These are phyloP conservation scores for Fusarium brachygibbosum DNA, from an alignment of 2,329 filamentous ascomycete genomes.

Conservation along the genomic window DNA sequence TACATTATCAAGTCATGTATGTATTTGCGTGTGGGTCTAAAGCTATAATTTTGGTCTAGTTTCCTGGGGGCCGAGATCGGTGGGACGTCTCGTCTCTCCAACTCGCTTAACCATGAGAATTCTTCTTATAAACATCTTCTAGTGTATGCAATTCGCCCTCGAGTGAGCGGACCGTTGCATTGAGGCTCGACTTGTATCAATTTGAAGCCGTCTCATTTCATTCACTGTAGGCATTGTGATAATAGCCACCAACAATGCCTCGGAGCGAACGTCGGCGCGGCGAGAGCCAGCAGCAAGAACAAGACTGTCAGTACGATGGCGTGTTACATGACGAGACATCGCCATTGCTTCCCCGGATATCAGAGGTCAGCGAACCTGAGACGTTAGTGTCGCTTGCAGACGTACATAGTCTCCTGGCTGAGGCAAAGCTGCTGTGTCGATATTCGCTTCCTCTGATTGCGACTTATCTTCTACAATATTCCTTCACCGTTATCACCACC, in stretches of 20 bases:
- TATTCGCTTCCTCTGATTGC: slow-evolving; percentile 62
- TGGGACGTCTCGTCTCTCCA: slow-evolving; percentile 16
- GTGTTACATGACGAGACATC: slow-evolving; percentile 38
- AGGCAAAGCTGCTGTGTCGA: slow-evolving; percentile 36
- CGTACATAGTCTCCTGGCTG: slow-evolving; percentile 28
- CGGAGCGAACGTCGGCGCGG: slow-evolving; percentile 19
- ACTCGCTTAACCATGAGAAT: slow-evolving; percentile 22
- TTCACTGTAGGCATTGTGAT: not conserved
- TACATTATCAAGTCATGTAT: not conserved
- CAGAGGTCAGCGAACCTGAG: slow-evolving; percentile 18
- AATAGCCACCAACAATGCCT: slow-evolving; percentile 16
- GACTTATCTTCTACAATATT: slow-evolving; percentile 68
- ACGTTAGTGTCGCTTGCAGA: slow-evolving; percentile 15
- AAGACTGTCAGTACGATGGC: slow-evolving; percentile 17
- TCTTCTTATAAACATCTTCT: slow-evolving; percentile 18
- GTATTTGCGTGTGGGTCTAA: not conserved
- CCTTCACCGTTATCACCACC: slow-evolving; percentile 65
- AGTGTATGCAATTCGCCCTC: slow-evolving; percentile 15
- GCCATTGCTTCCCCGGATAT: slow-evolving; percentile 28
- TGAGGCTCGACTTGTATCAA: slow-evolving; percentile 9
- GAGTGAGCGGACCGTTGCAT: slow-evolving; percentile 22
- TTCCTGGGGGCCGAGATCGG: slow-evolving; percentile 24
- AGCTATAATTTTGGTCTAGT: slow-evolving; percentile 12
- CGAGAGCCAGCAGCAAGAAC: slow-evolving; percentile 9
- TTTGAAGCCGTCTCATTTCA: not conserved